phyloP scores from a whole-genome alignment of 257 asterid genomes.

The Perilla frutescens region DNA sequence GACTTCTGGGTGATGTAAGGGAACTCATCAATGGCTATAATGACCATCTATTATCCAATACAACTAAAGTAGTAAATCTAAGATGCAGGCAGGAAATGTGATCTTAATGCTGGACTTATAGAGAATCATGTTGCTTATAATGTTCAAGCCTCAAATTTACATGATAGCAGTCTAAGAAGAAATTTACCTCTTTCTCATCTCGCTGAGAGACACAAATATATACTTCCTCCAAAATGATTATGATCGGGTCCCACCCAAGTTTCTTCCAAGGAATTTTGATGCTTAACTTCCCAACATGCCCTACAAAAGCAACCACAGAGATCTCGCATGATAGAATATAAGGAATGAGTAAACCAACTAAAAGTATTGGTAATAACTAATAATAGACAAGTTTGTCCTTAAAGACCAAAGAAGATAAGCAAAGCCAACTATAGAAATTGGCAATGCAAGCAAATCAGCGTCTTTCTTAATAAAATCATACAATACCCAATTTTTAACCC shows the following conservation, averaged over 20 bases:
- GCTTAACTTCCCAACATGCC: conserved; percentile 89
- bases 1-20: neutral
- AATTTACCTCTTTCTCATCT: conserved; percentile 79
- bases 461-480: conserved; percentile 1
- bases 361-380: neutral
- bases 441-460: conserved; percentile 12
- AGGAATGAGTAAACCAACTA: neutral
- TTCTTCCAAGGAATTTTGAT: conserved; percentile 98
- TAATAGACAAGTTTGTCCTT: conserved; percentile 1
- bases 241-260: conserved; percentile 97
- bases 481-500: conserved; percentile 16
- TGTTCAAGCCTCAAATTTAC: conserved; percentile 21
- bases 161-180: conserved; percentile 14
- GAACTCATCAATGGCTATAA: conserved; percentile 25
- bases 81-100: neutral
- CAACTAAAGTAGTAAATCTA: conserved; percentile 17
- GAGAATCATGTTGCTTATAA: conserved; percentile 5
- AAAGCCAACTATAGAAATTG: neutral
- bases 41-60: conserved; percentile 5
- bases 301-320: conserved; percentile 48
- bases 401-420: conserved; percentile 6
- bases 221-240: conserved; percentile 83
- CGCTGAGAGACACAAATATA: conserved; percentile 76
- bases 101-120: neutral
- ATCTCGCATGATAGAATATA: conserved; percentile 24